These are phyloP conservation scores for Penstemon barbatus DNA, from an alignment of 257 asterid species.

Conservation along the genomic window DNA sequence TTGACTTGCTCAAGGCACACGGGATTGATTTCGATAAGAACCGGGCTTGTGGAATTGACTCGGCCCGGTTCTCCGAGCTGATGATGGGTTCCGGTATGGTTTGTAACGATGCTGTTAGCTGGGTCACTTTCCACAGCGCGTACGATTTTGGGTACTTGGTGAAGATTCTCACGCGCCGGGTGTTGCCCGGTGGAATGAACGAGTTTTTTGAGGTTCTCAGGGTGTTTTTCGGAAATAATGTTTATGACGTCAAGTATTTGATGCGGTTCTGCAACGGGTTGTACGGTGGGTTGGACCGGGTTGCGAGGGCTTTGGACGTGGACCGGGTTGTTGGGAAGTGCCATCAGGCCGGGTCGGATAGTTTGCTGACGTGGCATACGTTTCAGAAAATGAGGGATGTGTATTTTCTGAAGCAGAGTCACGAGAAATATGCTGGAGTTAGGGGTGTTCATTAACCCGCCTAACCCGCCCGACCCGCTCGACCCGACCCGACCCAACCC, in stretches of 20 bases:
- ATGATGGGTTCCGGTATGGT: slow-evolving; percentile 54
- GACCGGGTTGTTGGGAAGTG: slow-evolving; percentile 48
- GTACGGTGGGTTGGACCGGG: slow-evolving; percentile 52
- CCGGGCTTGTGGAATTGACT: slow-evolving; percentile 38
- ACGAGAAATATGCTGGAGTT: slow-evolving; percentile 46
- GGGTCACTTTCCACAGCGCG: slow-evolving; percentile 59
- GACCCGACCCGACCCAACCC: too few species aligned
- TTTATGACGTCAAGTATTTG: slow-evolving; percentile 51
- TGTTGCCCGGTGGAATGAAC: slow-evolving; percentile 31
- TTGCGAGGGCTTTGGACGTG: slow-evolving; percentile 39
- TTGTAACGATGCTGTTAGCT: slow-evolving; percentile 46
- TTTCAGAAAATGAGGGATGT: slow-evolving; percentile 44
- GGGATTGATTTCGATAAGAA: slow-evolving; percentile 52
- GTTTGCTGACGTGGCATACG: slow-evolving; percentile 61
- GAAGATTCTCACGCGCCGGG: slow-evolving; percentile 50
- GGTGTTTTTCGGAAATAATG: slow-evolving; percentile 41
- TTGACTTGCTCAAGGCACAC: slow-evolving; percentile 39
- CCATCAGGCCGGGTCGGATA: slow-evolving; percentile 69
- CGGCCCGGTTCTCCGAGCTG: slow-evolving; percentile 48
- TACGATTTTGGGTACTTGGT: slow-evolving; percentile 58
- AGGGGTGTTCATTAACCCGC: too few species aligned
- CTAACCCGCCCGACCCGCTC: too few species aligned
- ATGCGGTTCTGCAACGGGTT: slow-evolving; percentile 42
- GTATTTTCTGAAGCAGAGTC: slow-evolving; percentile 34
- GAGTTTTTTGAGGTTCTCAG: slow-evolving; percentile 34